Conservation (phyloP, 805 yeast genomes). For the Nakazawaea wickerhamii region DNA sequence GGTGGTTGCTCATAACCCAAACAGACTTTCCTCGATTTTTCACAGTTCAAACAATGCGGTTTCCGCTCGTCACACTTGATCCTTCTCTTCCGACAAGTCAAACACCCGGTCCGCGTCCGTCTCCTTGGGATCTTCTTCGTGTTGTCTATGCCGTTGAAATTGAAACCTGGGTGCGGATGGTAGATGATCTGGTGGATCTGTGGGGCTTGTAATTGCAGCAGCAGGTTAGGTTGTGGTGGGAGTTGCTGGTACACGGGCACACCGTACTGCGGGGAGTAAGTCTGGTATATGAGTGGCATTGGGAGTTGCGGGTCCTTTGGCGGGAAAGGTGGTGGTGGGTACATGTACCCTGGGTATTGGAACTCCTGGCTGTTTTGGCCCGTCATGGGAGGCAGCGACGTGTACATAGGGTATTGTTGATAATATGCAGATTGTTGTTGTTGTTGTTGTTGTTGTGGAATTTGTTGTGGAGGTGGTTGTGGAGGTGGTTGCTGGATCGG, state of each 20-base stretch:
- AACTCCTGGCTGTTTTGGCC: conserved; percentile 1
- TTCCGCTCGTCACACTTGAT: conserved; percentile 74
- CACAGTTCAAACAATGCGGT: conserved; percentile 66
- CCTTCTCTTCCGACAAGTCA: conserved; percentile 66
- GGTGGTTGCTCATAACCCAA: conserved; percentile 52
- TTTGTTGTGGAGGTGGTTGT: neutral
- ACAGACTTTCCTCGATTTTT: conserved; percentile 57
- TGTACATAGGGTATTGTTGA: conserved; percentile 3
- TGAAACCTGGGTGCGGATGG: conserved; percentile 6
- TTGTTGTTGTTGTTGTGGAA: neutral
- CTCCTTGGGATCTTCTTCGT: conserved; percentile 45
- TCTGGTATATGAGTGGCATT: conserved; percentile 2
- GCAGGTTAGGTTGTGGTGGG: neutral
- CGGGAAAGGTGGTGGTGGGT: neutral
- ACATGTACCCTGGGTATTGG: conserved; percentile 4
- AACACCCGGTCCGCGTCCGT: conserved; percentile 70
- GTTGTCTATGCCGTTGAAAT: conserved; percentile 15
- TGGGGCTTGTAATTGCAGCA: neutral
- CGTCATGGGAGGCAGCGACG: neutral
- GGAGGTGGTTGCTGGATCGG: neutral
- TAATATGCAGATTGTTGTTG: neutral
- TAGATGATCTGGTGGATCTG: neutral
- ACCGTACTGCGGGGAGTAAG: conserved; percentile 1
- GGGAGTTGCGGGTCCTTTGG: conserved; percentile 3
- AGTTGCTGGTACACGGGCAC: neutral